phyloP scores from a whole-genome alignment of 163 green algal genomes.

The Prototheca cutis region DNA sequence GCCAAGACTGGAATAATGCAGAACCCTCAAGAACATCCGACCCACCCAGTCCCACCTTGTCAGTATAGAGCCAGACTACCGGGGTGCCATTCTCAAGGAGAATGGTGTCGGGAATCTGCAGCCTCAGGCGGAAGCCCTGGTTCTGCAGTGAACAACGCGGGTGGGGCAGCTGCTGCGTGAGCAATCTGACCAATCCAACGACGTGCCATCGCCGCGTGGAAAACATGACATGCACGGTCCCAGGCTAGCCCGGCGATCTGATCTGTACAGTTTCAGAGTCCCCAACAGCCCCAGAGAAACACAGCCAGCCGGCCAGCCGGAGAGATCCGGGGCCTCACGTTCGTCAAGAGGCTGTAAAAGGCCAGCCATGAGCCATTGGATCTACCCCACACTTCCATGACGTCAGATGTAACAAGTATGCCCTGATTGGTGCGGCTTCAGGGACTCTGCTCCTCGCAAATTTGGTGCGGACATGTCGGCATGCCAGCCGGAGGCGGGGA shows the following conservation, averaged over 20 bases:
- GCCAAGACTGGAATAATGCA: background rate
- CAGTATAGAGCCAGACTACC: constrained; percentile 37
- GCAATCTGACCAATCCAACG: no score
- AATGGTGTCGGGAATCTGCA: constrained; percentile 48
- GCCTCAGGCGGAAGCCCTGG: constrained; percentile 38
- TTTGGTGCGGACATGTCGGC: no score
- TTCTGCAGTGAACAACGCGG: constrained; percentile 30
- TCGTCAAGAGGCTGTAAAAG: constrained; percentile 8
- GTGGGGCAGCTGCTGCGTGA: no score
- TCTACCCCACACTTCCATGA: background rate
- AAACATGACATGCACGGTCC: no score
- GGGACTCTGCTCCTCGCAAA: no score
- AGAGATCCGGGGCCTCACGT: background rate
- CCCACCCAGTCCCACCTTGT: constrained; percentile 25
- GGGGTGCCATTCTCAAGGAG: constrained; percentile 38
- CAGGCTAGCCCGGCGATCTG: no score
- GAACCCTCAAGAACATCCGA: background rate
- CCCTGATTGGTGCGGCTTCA: no score
- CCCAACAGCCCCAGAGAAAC: no score
- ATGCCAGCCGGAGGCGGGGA: no score
- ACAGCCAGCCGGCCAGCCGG: background rate
- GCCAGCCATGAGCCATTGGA: background rate
- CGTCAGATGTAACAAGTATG: background rate
- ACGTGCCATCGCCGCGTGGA: no score
- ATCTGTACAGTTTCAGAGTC: no score